Conservation (phyloP, 257 asterid genomes). For the Solanum lignicaule region DNA sequence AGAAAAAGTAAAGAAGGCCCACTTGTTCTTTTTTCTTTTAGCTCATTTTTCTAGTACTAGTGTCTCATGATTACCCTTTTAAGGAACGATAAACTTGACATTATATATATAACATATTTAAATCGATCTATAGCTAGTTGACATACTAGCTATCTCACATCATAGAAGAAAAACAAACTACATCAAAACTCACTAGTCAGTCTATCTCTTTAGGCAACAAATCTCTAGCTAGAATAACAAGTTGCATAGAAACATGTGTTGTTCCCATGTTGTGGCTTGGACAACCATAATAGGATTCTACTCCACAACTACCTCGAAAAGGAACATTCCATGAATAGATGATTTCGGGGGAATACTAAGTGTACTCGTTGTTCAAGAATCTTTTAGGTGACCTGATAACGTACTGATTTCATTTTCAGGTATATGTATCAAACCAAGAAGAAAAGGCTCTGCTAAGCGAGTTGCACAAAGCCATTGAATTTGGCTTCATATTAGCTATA, state of each 20-base stretch:
- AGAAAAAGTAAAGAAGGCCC: too few relatives aligned
- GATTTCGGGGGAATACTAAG: too few relatives aligned
- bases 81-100: neutral
- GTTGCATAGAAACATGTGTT: neutral
- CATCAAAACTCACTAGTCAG: neutral
- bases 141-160: too few relatives aligned
- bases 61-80: neutral
- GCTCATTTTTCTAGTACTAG: too few relatives aligned
- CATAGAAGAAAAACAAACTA: too few relatives aligned
- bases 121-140: too few relatives aligned
- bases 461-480: constrained; percentile 11
- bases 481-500: constrained; percentile 15
- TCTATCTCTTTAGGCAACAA: neutral
- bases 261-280: too few relatives aligned
- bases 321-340: too few relatives aligned
- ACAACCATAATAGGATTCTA: neutral
- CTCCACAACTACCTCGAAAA: neutral
- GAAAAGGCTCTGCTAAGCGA: neutral
- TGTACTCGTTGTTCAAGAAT: neutral
- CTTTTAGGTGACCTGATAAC: neutral
- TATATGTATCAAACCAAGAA: constrained; percentile 30
- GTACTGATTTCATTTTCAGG: constrained; percentile 13
- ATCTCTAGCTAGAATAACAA: neutral
- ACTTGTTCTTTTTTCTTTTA: too few relatives aligned
- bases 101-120: neutral